A percentile compares a stretch with the other conserved stretches of the same genome.
Conservation (phyloP, 306 rosid species). For the Cicer chorassanicum region DNA sequence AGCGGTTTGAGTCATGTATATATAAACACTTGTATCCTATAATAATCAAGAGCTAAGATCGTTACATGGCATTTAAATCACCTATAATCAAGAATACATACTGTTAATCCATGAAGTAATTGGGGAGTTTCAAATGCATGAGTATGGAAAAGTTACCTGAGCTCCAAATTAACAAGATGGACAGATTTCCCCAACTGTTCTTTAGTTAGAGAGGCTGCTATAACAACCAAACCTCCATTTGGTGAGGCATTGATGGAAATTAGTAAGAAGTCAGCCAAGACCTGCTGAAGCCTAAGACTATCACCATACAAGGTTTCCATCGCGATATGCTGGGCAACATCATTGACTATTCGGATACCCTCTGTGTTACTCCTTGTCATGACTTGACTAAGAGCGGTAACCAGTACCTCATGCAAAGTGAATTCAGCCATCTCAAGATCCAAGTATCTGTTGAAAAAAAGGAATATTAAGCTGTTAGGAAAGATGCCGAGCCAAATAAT, state of each 20-base stretch:
- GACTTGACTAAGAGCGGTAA: constrained; percentile 77
- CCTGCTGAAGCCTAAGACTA: constrained; percentile 86
- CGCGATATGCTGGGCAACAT: constrained; percentile 58
- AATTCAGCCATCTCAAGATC: constrained; percentile 94
- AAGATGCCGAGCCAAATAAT: constrained; percentile 37
- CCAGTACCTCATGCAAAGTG: constrained; percentile 74
- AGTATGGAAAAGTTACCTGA: constrained; percentile 61
- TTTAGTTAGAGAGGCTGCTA: constrained; percentile 68
- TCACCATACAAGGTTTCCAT: constrained; percentile 77
- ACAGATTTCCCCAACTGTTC: constrained; percentile 80
- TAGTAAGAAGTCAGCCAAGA: constrained; percentile 74
- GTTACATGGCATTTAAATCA: background rate
- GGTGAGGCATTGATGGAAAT: constrained; percentile 67
- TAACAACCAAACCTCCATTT: constrained; percentile 66
- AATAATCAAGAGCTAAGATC: background rate
- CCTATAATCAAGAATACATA: background rate
- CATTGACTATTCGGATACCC: constrained; percentile 69
- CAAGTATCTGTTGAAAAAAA: constrained; percentile 60
- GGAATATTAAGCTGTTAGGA: constrained; percentile 23
- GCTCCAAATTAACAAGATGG: constrained; percentile 77
- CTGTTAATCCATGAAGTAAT: background rate
- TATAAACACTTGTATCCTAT: background rate
- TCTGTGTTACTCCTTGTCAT: constrained; percentile 65
- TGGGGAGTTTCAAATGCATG: constrained; percentile 11
- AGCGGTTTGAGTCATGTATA: background rate